phyloP scores from a whole-genome alignment of 2,329 filamentous ascomycete species.

The Hyphodiscus sp. region DNA sequence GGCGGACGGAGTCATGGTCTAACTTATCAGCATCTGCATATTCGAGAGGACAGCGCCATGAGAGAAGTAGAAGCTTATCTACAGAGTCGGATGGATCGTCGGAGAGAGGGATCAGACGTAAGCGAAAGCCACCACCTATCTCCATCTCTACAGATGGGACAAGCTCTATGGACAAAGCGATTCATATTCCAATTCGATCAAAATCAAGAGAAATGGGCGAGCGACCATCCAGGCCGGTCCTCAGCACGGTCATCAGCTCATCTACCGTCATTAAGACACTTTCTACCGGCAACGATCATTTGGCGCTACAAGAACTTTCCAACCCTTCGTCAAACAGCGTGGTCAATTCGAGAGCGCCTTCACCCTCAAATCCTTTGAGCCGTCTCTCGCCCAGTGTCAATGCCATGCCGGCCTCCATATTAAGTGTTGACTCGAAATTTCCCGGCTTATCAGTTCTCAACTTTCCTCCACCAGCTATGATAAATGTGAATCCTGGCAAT shows the following conservation, averaged over 20 bases:
- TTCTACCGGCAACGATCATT: conserved; percentile 1
- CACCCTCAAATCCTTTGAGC: conserved; percentile 9
- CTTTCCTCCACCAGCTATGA: conserved; percentile 34
- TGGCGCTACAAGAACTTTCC: conserved; percentile 13
- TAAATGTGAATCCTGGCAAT: conserved; percentile 8
- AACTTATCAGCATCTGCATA: conserved; percentile 12
- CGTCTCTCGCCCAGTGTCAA: conserved; percentile 14
- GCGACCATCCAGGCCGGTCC: conserved; percentile 11
- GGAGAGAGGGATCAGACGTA: conserved; percentile 14
- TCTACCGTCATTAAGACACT: conserved; percentile 14
- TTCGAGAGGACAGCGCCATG: conserved; percentile 10
- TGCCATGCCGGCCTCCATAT: conserved; percentile 18
- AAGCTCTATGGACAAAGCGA: conserved; percentile 17
- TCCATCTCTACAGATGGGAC: conserved; percentile 11
- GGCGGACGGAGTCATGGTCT: conserved; percentile 8
- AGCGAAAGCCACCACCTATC: conserved; percentile 23
- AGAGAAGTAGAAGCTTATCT: conserved; percentile 18
- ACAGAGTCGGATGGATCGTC: conserved; percentile 17
- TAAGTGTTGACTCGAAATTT: conserved; percentile 15
- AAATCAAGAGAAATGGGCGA: conserved; percentile 17
- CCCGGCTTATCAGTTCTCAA: conserved; percentile 47
- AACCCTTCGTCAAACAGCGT: conserved; percentile 13
- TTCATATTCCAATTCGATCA: conserved; percentile 22
- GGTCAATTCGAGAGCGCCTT: conserved; percentile 9
- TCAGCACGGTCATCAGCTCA: conserved; percentile 23